Base-by-base conservation (phyloP, 495 filamentous ascomycete species). In the Talaromyces wortmannii region DNA sequence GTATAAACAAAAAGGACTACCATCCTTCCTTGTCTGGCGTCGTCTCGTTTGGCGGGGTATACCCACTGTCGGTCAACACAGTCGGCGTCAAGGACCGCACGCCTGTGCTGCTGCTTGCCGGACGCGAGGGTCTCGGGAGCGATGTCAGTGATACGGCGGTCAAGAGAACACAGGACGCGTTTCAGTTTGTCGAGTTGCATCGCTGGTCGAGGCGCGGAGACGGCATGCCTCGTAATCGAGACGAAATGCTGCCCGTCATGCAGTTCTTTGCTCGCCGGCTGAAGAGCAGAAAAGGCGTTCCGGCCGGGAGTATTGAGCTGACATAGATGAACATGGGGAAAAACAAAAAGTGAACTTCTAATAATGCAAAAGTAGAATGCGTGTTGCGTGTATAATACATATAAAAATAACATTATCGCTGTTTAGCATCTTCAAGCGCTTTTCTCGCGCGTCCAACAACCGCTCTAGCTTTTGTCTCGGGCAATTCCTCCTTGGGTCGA, bases 201-300 rank as follows among this genome's bases (percentile, higher is more conserved):
- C 80, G 82, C 62, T 98, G 94, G 88, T 74, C 70, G 56, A 82
- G 84, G 66, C 62, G 61, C 11, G 89, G 86, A 8, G 94, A 97
- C 74, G 79, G 79, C 7, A 96, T 97, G 94, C 89, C 91, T 18
- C 69, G 72, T 56, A 90, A 75, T 66, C 73, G 85, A 51, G 91
- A 96, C 17, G 92, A 98, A 78, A 90, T 94, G 83, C 57, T 89
- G 57, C 92, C 94, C 3, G 81, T 97, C 48, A 97, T 98, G 92
- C 78, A 83, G 63, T 98, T 97, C 70, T 88, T 97, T 65, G 89
- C 87, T 0, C 78, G 88, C 53, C 78, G 88, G 60, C 67, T 98
- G 65, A 73, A 75, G 67, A 91, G 81, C 72, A 76, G 77, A 49
- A 68, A 73, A 58, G 84, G 83, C 23, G 78, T 86, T 45, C 84